Base-by-base conservation (phyloP, 495 filamentous ascomycete genomes). In the Lepidopterella palustris region DNA sequence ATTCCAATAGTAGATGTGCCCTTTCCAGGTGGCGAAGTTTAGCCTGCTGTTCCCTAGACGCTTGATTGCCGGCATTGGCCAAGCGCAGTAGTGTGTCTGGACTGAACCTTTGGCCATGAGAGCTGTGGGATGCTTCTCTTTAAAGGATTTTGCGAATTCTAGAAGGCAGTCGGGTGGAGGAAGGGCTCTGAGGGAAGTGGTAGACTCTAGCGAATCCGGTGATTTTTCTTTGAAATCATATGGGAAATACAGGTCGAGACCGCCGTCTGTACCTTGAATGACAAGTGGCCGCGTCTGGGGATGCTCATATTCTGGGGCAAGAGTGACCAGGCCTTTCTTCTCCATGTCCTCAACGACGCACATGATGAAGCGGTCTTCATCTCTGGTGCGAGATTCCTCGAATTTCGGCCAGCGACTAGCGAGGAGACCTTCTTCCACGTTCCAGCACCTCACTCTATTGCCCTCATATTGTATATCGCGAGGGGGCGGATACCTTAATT, bases 341-440 rank as follows among this genome's bases (percentile, higher is more conserved):
- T 61, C 59, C 59, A 61, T 61, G 27, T 61, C 59, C 9, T 57
- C 52, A 10, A 57, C 45, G 6, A 56, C 59, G n/a, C 53, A n/a
- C 11, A 53, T 53, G 27, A 61, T 61, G 53, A 61, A 57, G 40
- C 59, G 59, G 28, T 61, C 49, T 27, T 39, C 59, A 21, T 56
- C 53, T 29, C 53, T 26, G 10, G 52, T 49, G 2, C 18, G 52
- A 20, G 11, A n/a, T 29, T 54, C 39, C 18, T 26, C 31, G 6
- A 45, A 54, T 35, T 60, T 55, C 1, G 29, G 6, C 32, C 42
- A 13, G 27, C 55, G 42, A 18, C 31, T 42, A 15, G 29, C 11
- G 9, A 57, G 10, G 4, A 57, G 9, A 10, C 20, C n/a, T 35
- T 20, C 9, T 10, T 56, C 52, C 52, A 24, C 5, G 26, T 61